A percentile compares a stretch with the other conserved stretches of the same genome.
phyloP scores from a whole-genome alignment of 2,329 filamentous ascomycete genomes.

The Pseudogymnoascus sp. region DNA sequence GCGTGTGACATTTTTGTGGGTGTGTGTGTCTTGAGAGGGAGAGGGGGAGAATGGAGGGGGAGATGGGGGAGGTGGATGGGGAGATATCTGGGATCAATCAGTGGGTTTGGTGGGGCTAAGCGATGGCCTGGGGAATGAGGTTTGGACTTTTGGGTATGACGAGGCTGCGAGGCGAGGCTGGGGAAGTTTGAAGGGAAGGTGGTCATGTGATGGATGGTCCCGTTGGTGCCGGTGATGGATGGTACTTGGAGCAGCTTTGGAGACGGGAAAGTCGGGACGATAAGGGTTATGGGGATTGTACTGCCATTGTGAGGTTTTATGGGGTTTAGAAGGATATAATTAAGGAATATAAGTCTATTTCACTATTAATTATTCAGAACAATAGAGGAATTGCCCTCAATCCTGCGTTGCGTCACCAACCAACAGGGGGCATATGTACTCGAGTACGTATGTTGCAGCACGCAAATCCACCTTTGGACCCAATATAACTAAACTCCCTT shows the following conservation, averaged over 20 bases:
- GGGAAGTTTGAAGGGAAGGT: not conserved
- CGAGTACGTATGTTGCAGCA: conserved; percentile 1
- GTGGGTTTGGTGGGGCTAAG: conserved; percentile 7
- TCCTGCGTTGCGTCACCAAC: not conserved
- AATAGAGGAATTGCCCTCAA: not conserved
- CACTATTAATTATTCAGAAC: not conserved
- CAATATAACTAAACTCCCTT: conserved; percentile 7
- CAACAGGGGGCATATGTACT: not conserved
- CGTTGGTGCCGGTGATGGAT: not conserved
- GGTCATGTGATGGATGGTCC: not conserved
- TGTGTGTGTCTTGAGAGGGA: conserved; percentile 11
- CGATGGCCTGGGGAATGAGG: not conserved
- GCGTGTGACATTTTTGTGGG: conserved; percentile 65
- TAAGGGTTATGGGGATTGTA: not conserved
- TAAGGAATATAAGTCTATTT: not conserved
- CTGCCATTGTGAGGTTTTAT: not conserved
- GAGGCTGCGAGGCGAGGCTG: not conserved
- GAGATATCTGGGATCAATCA: conserved; percentile 10
- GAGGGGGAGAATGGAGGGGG: not conserved
- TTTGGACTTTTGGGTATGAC: not conserved
- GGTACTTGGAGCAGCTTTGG: not conserved
- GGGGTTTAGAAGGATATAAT: not conserved
- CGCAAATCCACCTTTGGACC: not conserved
- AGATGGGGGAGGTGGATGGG: not conserved
- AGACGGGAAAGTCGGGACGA: not conserved